Evolutionary conservation across 1,284 basidiomycete species (phyloP).

Genomic region (Gymnopus androsaceus): DNA sequence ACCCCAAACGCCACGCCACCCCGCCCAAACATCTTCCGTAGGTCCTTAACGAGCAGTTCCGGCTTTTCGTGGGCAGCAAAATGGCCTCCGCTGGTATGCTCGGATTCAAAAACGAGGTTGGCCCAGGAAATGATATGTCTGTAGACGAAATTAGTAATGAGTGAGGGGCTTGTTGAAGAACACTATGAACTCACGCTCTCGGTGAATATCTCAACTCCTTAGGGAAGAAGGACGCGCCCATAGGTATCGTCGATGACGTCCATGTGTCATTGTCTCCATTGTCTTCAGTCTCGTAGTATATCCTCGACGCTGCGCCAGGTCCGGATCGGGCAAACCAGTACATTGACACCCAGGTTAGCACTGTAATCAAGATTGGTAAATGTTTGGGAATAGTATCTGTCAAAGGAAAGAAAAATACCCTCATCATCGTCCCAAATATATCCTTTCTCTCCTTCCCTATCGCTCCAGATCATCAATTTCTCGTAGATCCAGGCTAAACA

Average conservation of each 20-base stretch:
- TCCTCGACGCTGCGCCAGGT: conserved; percentile 43
- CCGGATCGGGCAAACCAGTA: conserved; percentile 51
- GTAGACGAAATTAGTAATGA: background rate
- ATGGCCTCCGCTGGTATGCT: conserved; percentile 23
- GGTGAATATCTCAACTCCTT: conserved; percentile 12
- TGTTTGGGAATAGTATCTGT: background rate
- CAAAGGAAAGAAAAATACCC: no score
- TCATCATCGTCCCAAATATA: conserved; percentile 56
- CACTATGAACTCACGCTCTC: conserved; percentile 5
- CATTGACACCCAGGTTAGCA: conserved; percentile 49
- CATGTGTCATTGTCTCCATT: background rate
- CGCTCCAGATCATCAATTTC: conserved; percentile 52
- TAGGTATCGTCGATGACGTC: conserved; percentile 13
- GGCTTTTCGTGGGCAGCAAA: conserved; percentile 26
- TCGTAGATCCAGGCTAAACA: conserved; percentile 62
- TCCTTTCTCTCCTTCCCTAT: no score
- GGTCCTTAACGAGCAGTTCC: conserved; percentile 18
- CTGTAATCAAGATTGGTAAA: conserved; percentile 23
- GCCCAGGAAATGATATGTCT: no score
- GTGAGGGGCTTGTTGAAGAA: background rate
- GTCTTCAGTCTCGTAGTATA: conserved; percentile 37
- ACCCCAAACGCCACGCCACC: conserved; percentile 22
- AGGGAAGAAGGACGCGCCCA: conserved; percentile 18
- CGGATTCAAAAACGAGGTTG: conserved; percentile 19
- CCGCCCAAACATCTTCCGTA: conserved; percentile 25